Conservation (phyloP, 2,329 filamentous ascomycete genomes). For the Aspergillus chevalieri region DNA sequence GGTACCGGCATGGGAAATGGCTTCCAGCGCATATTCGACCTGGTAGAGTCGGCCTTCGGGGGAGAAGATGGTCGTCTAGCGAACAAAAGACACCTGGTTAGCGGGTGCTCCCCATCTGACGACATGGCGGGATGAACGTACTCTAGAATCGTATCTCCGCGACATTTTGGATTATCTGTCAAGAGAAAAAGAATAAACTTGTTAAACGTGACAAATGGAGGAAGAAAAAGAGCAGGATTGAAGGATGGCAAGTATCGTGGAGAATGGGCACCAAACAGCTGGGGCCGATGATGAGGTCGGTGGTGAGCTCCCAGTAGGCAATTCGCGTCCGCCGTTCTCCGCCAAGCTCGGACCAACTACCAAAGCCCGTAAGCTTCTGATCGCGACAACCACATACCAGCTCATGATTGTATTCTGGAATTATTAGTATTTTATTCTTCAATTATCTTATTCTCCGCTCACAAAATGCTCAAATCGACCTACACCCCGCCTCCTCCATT, state of each 20-base stretch:
- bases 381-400: neutral
- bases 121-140: slow-evolving; percentile 45
- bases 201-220: neutral
- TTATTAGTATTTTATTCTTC: no score
- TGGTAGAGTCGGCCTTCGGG: slow-evolving; percentile 97
- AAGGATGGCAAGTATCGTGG: slow-evolving; percentile 9
- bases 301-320: slow-evolving; percentile 35
- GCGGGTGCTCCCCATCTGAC: slow-evolving; percentile 24
- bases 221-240: slow-evolving; percentile 3
- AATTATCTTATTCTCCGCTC: no score
- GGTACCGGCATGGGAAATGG: slow-evolving; percentile 96
- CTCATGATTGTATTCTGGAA: neutral
- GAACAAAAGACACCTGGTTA: slow-evolving; percentile 27
- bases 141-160: slow-evolving; percentile 93
- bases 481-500: slow-evolving; percentile 63
- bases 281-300: slow-evolving; percentile 8
- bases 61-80: slow-evolving; percentile 97
- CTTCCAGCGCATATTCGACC: slow-evolving; percentile 98
- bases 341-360: slow-evolving; percentile 35
- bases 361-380: slow-evolving; percentile 1
- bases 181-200: slow-evolving; percentile 2
- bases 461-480: slow-evolving; percentile 68
- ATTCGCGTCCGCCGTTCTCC: slow-evolving; percentile 34
- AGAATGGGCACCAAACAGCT: slow-evolving; percentile 13
- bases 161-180: slow-evolving; percentile 61